Evolutionary conservation across 225 moss, liverwort and hornwort genomes (phyloP).

Genomic region (Climacium dendroides): DNA sequence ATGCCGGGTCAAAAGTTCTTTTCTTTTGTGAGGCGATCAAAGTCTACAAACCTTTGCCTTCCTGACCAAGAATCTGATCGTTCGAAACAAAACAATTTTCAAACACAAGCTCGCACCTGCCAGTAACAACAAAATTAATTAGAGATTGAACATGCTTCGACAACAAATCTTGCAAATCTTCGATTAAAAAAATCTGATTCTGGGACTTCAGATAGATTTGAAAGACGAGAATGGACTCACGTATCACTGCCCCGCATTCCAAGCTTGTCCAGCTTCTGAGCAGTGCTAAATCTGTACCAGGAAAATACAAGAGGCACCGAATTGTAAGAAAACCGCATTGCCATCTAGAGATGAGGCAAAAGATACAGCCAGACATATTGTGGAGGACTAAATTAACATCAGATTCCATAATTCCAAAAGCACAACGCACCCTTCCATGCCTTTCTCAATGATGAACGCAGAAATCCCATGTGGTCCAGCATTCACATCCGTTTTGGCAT

Average conservation of each 20-base stretch:
- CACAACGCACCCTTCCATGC: slow-evolving; percentile 77
- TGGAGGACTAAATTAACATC: not conserved
- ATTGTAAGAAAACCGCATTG: not conserved
- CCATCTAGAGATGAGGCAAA: not conserved
- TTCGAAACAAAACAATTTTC: slow-evolving; percentile 87
- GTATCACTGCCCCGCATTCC: slow-evolving; percentile 99
- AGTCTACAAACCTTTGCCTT: slow-evolving; percentile 72
- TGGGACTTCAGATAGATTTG: not conserved
- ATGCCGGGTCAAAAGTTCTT: not conserved
- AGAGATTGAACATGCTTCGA: not conserved
- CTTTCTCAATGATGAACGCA: slow-evolving; percentile 92
- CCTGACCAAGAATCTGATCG: slow-evolving; percentile 84
- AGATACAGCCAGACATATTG: not conserved
- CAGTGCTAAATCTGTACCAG: slow-evolving; percentile 78
- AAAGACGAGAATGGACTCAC: slow-evolving; percentile 39
- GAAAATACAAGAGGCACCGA: not conserved
- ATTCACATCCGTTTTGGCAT: slow-evolving; percentile 72
- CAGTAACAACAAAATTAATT: not conserved
- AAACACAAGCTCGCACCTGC: slow-evolving; percentile 98
- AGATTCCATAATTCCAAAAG: not conserved
- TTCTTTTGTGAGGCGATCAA: not conserved
- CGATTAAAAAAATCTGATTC: not conserved
- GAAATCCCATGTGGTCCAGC: slow-evolving; percentile 91
- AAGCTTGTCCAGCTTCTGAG: slow-evolving; percentile 97
- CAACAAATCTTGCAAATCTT: not conserved